Evolutionary conservation across 495 filamentous ascomycete genomes (phyloP), one percentile per base, ranked within the genome.

Genomic region (Terfezia boudieri): DNA sequence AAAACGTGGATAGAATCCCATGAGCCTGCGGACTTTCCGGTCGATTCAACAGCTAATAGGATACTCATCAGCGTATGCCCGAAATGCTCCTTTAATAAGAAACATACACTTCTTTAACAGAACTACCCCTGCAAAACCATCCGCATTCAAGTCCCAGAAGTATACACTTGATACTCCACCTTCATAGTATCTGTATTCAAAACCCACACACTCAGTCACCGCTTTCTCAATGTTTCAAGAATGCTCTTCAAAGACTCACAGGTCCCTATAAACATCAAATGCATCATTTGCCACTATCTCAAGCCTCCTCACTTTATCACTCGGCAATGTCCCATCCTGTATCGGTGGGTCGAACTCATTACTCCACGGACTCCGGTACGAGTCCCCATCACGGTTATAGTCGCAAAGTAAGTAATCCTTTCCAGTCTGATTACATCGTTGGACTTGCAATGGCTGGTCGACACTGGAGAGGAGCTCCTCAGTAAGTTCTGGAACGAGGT

Each of bases 1-100:
- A 99, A 94, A 55, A 99, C 90, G 71, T 99, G 90, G 68, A 99
- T 95, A 60, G 84, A 90, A 67, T 99, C 92, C 90, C 90, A 99
- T 56, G 81, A 80, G 50, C 90, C 89, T 41, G 82, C 76, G 64
- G 75, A 80, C 68, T 80, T 82, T 61, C 74, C 74, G 53, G 77
- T 75, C 23, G 82, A 78, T 7, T 78, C 75, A 41, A 79, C 78
- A 57, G 73, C 74, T 80, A 49, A 12, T 32, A 1, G 26, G 23
- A 35, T 20, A 51, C 16, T 43, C 8, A 38, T 65, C 53, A 64
- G 62, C 36, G 51, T 26, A 38, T 17, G 22, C 4, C 16, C 12
- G 16, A 36, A 9, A 41, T 20, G 4, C 7, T 16, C 16, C 1
- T 20, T 35, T 41, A 32, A 51, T 22, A 41, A 50, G 49, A 23